Evolutionary conservation across 108 stramenopile species (phyloP).

Genomic region (Cyclotella sp.): DNA sequence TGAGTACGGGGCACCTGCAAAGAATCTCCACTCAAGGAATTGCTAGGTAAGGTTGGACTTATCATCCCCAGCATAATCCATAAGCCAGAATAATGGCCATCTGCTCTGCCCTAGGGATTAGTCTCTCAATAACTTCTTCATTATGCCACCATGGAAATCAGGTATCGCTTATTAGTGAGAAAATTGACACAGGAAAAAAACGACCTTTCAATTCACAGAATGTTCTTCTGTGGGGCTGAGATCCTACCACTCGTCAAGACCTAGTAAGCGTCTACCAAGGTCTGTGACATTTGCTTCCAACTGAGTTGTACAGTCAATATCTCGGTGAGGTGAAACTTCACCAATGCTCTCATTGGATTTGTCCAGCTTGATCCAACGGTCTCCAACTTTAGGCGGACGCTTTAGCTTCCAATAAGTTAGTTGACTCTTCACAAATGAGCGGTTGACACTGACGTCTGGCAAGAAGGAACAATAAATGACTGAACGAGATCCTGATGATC

Average conservation of each 20-base stretch:
- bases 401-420: constrained; percentile 55
- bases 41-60: too few relatives aligned
- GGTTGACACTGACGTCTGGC: constrained; percentile 82
- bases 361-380: constrained; percentile 48
- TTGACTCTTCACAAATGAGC: constrained; percentile 75
- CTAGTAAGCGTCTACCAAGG: constrained; percentile 25
- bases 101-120: too few relatives aligned
- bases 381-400: constrained; percentile 43
- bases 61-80: too few relatives aligned
- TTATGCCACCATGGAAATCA: too few relatives aligned
- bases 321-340: not conserved
- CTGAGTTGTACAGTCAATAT: constrained; percentile 11
- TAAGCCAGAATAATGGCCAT: too few relatives aligned
- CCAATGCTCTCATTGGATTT: constrained; percentile 15
- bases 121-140: too few relatives aligned
- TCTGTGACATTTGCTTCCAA: constrained; percentile 17
- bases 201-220: too few relatives aligned
- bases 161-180: too few relatives aligned
- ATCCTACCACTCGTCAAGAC: constrained; percentile 26
- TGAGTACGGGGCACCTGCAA: too few relatives aligned
- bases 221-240: too few relatives aligned
- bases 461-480: constrained; percentile 92
- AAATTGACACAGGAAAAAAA: too few relatives aligned
- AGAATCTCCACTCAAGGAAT: too few relatives aligned
- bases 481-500: constrained; percentile 54